A percentile compares a stretch with the other conserved stretches of the same genome.
These are phyloP conservation scores for Sporothrix variecibatus DNA, from an alignment of 2,329 filamentous ascomycete species.

Conservation along the genomic window DNA sequence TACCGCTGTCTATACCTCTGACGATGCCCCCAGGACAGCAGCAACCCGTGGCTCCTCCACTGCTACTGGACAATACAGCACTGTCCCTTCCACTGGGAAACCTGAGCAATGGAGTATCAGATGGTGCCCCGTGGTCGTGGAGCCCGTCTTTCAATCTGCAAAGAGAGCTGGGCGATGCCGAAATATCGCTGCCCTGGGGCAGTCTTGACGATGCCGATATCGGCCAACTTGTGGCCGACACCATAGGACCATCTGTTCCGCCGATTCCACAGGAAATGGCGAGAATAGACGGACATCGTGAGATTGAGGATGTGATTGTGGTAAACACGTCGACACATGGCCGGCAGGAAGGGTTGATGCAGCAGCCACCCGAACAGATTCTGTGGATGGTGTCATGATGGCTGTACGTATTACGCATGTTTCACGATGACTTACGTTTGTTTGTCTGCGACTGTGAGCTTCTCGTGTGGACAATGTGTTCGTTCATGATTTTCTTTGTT, in stretches of 20 bases:
- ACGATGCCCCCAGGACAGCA: not conserved
- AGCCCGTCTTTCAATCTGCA: not conserved
- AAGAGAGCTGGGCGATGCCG: not conserved
- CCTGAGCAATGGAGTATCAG: not conserved
- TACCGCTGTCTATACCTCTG: not conserved
- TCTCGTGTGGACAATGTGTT: not conserved
- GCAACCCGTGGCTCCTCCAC: not conserved
- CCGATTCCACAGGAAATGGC: not conserved
- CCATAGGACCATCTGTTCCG: not conserved
- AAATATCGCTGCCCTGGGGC: not conserved
- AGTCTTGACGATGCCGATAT: not conserved
- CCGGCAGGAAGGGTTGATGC: not conserved
- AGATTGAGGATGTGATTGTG: not conserved
- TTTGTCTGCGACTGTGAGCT: not conserved
- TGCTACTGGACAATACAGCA: too few relatives aligned
- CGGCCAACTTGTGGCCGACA: not conserved
- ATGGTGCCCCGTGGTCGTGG: not conserved
- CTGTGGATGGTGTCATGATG: conserved; percentile 10
- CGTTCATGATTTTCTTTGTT: not conserved
- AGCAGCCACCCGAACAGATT: not conserved
- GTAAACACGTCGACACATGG: not conserved
- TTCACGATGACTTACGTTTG: not conserved
- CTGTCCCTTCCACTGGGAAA: not conserved
- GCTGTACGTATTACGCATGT: too few relatives aligned
- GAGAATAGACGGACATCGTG: not conserved